Percentiles rank a stretch among this genome's conserved stretches.
Evolutionary conservation across 1,139 yeast species (phyloP).

Genomic region (Geotrichum bryndzae): DNA sequence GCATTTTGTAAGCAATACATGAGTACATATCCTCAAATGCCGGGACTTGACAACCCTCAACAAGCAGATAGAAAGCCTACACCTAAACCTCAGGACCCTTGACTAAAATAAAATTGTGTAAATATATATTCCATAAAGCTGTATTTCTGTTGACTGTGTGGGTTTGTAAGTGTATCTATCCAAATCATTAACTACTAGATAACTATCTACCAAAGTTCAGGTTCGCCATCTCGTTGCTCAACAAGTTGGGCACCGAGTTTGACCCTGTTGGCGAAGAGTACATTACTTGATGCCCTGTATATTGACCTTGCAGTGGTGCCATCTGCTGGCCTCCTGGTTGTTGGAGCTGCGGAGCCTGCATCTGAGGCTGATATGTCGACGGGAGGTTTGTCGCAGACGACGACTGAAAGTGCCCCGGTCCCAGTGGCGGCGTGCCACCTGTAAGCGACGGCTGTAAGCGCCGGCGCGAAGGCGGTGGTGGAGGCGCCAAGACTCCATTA

Average conservation of each 20-base stretch:
- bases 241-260: conserved; percentile 14
- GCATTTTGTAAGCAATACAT: neutral
- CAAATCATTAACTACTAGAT: neutral
- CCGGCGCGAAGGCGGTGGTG: conserved; percentile 12
- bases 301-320: conserved; percentile 5
- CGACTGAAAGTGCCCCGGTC: conserved; percentile 3
- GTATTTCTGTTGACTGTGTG: too few relatives aligned
- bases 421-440: neutral
- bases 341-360: neutral
- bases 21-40: neutral
- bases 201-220: conserved; percentile 6
- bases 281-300: conserved; percentile 9
- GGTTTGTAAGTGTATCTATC: neutral
- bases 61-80: too few relatives aligned
- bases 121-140: too few relatives aligned
- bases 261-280: conserved; percentile 10
- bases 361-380: neutral
- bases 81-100: too few relatives aligned
- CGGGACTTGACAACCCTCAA: neutral
- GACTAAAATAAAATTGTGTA: too few relatives aligned
- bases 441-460: conserved; percentile 1
- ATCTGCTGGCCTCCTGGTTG: neutral
- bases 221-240: conserved; percentile 13
- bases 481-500: conserved; percentile 15
- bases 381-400: conserved; percentile 11